A percentile compares a stretch with the other conserved stretches of the same genome.
Evolutionary conservation across 2,329 filamentous ascomycete genomes (phyloP).

Genomic region (Chaetomiaceae sp.): DNA sequence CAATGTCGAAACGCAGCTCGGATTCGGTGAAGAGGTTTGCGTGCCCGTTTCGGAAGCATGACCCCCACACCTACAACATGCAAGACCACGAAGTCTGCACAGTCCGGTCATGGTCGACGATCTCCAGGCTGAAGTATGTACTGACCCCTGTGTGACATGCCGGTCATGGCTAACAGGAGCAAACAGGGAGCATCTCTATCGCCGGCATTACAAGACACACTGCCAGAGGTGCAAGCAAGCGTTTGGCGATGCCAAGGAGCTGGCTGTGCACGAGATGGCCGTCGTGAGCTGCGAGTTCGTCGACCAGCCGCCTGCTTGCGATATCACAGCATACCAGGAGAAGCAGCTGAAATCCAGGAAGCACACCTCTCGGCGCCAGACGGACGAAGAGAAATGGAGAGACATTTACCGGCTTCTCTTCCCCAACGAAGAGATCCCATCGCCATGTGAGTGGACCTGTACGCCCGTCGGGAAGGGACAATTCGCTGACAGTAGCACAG

Average conservation of each 20-base stretch:
- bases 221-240: conserved; percentile 25
- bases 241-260: conserved; percentile 16
- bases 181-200: conserved; percentile 25
- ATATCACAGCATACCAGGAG: conserved; percentile 23
- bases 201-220: conserved; percentile 24
- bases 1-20: conserved; percentile 15
- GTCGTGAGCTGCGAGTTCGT: conserved; percentile 17
- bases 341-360: conserved; percentile 25
- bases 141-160: not conserved
- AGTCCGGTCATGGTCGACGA: conserved; percentile 21
- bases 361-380: conserved; percentile 18
- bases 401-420: conserved; percentile 27
- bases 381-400: conserved; percentile 25
- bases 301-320: conserved; percentile 13
- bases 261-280: conserved; percentile 22
- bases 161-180: conserved; percentile 1
- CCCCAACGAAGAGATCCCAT: conserved; percentile 23
- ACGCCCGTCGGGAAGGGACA: not conserved
- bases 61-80: conserved; percentile 23
- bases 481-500: conserved; percentile 21
- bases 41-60: conserved; percentile 26
- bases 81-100: conserved; percentile 24
- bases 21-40: conserved; percentile 19
- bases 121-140: conserved; percentile 25
- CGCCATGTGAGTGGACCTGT: conserved; percentile 23